A percentile compares a stretch with the other conserved stretches of the same genome.
phyloP scores from a whole-genome alignment of 2,329 filamentous ascomycete genomes.

The Aspergillus fructus region DNA sequence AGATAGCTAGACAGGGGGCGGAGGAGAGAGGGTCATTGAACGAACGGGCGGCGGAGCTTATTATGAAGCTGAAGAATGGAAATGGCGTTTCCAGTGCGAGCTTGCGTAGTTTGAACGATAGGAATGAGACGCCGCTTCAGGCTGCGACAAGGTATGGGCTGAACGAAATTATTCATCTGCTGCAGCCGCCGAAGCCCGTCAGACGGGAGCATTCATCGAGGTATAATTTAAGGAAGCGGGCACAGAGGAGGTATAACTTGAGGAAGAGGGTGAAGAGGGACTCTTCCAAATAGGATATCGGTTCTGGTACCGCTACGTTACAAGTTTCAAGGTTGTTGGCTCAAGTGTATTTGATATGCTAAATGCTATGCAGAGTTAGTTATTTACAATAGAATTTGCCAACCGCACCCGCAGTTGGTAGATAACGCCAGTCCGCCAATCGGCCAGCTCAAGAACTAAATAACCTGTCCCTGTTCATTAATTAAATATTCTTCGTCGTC shows the following conservation, averaged over 20 bases:
- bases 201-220: no score
- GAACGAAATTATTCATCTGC: neutral
- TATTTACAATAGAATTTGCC: neutral
- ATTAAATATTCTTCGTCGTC: neutral
- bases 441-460: no score
- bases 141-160: neutral
- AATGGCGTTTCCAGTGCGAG: neutral
- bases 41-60: neutral
- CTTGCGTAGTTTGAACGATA: neutral
- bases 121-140: neutral
- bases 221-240: neutral
- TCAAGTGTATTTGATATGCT: neutral
- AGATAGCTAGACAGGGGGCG: neutral
- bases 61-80: neutral
- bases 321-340: neutral
- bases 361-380: neutral
- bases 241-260: neutral
- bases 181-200: neutral
- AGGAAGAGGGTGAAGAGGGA: neutral
- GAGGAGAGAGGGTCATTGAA: neutral
- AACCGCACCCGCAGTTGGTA: neutral
- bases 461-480: no score
- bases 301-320: no score
- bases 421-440: no score
- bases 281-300: no score